Conservation (phyloP, 768 basidiomycete genomes). For the Hemileccinum impolitum region DNA sequence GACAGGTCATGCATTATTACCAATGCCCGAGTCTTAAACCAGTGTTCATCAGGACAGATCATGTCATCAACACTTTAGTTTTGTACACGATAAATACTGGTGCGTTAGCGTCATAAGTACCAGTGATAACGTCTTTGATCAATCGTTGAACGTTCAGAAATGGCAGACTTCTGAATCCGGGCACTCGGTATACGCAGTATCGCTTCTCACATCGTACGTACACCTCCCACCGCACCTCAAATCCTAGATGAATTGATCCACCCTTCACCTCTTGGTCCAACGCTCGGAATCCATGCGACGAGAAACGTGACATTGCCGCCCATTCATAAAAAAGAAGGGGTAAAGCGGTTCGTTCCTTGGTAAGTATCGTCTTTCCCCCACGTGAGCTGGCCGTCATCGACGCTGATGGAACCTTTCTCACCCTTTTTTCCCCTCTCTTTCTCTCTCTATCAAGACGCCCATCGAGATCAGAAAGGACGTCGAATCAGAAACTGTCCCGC, state of each 20-base stretch:
- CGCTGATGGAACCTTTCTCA: no score
- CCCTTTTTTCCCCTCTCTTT: no score
- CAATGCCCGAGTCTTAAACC: no score
- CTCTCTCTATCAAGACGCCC: not conserved
- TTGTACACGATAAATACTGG: conserved; percentile 20
- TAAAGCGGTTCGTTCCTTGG: not conserved
- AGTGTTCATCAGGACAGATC: conserved; percentile 12
- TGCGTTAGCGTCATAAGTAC: conserved; percentile 10
- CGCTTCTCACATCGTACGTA: conserved; percentile 16
- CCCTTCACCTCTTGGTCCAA: not conserved
- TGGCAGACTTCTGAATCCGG: not conserved
- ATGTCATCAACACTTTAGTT: conserved; percentile 13
- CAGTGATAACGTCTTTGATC: not conserved
- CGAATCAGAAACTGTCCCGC: not conserved
- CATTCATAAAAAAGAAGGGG: no score
- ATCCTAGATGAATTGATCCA: not conserved
- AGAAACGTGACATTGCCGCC: no score
- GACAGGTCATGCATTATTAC: no score
- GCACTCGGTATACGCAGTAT: conserved; percentile 14
- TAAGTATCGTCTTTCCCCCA: not conserved
- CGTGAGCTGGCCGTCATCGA: no score
- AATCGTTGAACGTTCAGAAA: not conserved
- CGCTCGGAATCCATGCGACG: no score
- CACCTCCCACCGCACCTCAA: not conserved
- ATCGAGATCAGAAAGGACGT: not conserved